A percentile compares a stretch with the other conserved stretches of the same genome.
phyloP scores from a whole-genome alignment of 257 asterid species.

The Solanum appendiculatum region DNA sequence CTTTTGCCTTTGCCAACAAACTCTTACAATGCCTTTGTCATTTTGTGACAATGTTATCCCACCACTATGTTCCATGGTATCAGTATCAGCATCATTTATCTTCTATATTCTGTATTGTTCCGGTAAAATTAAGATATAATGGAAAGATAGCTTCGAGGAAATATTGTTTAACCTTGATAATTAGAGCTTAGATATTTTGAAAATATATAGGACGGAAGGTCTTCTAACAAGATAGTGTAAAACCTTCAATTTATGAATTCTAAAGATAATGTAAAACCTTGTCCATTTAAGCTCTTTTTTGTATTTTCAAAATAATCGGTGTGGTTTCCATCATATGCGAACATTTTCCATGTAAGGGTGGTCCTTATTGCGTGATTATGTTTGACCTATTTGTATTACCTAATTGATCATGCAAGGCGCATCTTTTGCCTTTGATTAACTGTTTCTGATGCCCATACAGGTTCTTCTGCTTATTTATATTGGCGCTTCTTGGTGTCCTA shows the following conservation, averaged over 20 bases:
- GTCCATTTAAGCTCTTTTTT: background rate
- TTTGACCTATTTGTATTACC: background rate
- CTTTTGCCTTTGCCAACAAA: background rate
- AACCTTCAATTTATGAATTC: background rate
- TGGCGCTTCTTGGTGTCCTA: slow-evolving; percentile 52
- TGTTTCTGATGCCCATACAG: slow-evolving; percentile 25
- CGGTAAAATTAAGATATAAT: background rate
- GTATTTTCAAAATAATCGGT: background rate
- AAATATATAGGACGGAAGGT: background rate
- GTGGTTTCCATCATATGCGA: background rate
- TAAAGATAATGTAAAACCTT: background rate
- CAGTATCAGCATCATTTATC: background rate
- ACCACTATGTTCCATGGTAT: background rate
- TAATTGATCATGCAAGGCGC: background rate
- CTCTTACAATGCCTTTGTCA: background rate
- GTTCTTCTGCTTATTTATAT: slow-evolving; percentile 38
- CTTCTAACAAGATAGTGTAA: background rate
- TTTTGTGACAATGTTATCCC: background rate
- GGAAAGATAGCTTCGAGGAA: background rate
- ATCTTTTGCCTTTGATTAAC: background rate
- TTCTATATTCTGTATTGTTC: background rate
- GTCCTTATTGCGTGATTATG: background rate
- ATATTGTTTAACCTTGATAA: background rate
- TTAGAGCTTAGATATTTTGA: background rate
- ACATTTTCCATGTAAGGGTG: background rate